Conservation (phyloP, 2,329 filamentous ascomycete species). For the Colletotrichum musae region DNA sequence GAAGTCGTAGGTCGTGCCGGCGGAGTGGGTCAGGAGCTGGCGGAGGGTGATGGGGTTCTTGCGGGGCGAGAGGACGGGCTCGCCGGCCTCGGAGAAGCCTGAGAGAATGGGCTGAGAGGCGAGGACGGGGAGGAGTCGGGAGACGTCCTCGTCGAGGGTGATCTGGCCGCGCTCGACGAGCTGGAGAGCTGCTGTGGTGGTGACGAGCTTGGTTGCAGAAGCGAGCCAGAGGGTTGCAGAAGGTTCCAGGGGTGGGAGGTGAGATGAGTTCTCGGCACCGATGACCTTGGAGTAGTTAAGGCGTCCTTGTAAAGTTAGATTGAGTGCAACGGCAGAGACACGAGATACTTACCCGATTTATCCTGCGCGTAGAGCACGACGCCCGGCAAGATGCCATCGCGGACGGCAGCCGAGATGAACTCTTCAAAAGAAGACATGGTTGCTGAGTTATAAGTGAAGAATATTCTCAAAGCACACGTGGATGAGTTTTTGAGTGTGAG, state of each 20-base stretch:
- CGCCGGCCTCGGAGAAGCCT: slow-evolving; percentile 59
- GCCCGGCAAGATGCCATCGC: slow-evolving; percentile 33
- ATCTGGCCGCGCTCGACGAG: slow-evolving; percentile 67
- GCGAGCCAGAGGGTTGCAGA: slow-evolving; percentile 50
- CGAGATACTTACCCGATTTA: slow-evolving; percentile 23
- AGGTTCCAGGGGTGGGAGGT: slow-evolving; percentile 53
- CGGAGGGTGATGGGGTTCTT: slow-evolving; percentile 61
- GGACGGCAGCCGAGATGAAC: slow-evolving; percentile 24
- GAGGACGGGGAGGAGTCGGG: slow-evolving; percentile 62
- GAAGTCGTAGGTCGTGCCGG: slow-evolving; percentile 63
- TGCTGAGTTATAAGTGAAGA: neutral
- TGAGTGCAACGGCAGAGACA: neutral
- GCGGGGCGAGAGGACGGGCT: slow-evolving; percentile 52
- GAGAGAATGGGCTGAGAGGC: slow-evolving; percentile 62
- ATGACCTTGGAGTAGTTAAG: slow-evolving; percentile 29
- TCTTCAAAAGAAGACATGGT: slow-evolving; percentile 38
- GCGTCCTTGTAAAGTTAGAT: slow-evolving; percentile 6
- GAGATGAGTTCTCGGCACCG: slow-evolving; percentile 43
- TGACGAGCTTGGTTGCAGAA: slow-evolving; percentile 61
- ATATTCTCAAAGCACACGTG: neutral
- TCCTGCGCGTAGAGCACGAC: slow-evolving; percentile 34
- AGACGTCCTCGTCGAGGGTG: slow-evolving; percentile 61
- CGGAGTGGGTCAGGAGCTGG: slow-evolving; percentile 67
- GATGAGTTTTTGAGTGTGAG: neutral
- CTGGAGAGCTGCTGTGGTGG: slow-evolving; percentile 66